Base-by-base conservation (phyloP, 805 yeast genomes). In the Starmerella asiatica region DNA sequence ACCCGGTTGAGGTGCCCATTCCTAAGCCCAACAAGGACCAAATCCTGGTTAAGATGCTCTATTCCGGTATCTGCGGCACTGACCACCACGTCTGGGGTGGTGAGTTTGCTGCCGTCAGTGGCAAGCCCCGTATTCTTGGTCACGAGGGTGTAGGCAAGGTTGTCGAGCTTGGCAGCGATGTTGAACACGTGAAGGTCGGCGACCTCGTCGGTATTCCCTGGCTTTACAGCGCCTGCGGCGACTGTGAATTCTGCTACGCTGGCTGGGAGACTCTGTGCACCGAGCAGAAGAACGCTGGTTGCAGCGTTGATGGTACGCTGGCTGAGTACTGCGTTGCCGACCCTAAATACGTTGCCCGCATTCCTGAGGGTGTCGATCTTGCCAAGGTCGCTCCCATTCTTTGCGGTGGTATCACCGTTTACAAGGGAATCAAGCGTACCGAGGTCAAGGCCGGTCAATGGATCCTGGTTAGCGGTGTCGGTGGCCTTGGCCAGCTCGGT, bases 71-170 rank as follows among this genome's bases (percentile, higher is more conserved):
- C 42, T 83, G 94, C 65, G 94, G 85, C 69, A 82, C 94, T 29
- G 94, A 83, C 58, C 71, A 84, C 60, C 94, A 84, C 67, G 93
- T 93, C 40, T 81, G 91, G 86, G 74, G 79, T 59, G 93, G 93
- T 56, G 94, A 84, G 65, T 83, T 93, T 93, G 91, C 93, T 37
- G 67, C 79, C 60, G 72, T 64, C 48, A 72, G 78, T 49, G 77
- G 76, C 58, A 67, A 77, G 45, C 88, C 91, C 19, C 65, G 79
- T 51, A 85, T 80, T 36, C 91, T 91, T 48, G 93, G 93, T 53
- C 93, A 81, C 64, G 93, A 81, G 64, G 93, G 91, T 64, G 86
- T 88, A 21, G 93, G 93, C 58, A 71, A 72, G 37, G 91, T 81
- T 49, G 91, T 80, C 45, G 86, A 77, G 45, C 67, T 70, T 56